These are phyloP conservation scores for Lophium mytilinum DNA, from an alignment of 495 filamentous ascomycete genomes.

Conservation along the genomic window DNA sequence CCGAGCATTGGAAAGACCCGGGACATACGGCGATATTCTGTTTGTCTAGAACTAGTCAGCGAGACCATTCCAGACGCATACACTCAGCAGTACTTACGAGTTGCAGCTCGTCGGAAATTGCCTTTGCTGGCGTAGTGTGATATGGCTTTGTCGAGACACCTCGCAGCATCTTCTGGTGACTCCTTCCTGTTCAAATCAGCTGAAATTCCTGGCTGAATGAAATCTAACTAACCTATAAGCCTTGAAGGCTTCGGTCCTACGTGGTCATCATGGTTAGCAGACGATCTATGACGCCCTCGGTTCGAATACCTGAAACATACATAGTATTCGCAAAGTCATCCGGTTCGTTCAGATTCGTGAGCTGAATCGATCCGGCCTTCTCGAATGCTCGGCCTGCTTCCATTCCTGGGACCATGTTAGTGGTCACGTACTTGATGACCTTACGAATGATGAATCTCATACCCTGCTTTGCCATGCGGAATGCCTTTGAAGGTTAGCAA, in stretches of 20 bases:
- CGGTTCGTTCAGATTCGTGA: constrained; percentile 20
- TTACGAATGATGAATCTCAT: constrained; percentile 12
- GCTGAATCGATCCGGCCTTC: constrained; percentile 21
- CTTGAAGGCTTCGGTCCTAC: constrained; percentile 22
- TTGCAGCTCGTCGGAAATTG: constrained; percentile 80
- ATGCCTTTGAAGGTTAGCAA: constrained; percentile 38
- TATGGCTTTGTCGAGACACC: constrained; percentile 24
- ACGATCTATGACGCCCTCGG: too few species aligned
- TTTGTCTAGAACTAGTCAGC: too few species aligned
- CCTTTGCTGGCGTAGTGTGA: constrained; percentile 38
- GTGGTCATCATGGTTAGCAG: constrained; percentile 5
- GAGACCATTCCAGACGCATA: too few species aligned
- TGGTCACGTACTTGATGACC: neutral
- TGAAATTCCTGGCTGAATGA: too few species aligned
- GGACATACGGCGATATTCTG: too few species aligned
- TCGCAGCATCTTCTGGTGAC: constrained; percentile 16
- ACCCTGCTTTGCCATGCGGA: constrained; percentile 65
- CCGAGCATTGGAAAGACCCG: neutral
- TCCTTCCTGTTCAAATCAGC: constrained; percentile 10
- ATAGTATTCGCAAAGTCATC: constrained; percentile 4
- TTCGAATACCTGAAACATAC: too few species aligned
- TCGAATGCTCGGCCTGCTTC: constrained; percentile 24
- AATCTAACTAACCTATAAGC: neutral
- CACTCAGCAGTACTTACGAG: constrained; percentile 29
- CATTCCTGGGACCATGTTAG: constrained; percentile 15